Evolutionary conservation across 2,329 filamentous ascomycete genomes (phyloP).

Genomic region (Penicillium sp.): DNA sequence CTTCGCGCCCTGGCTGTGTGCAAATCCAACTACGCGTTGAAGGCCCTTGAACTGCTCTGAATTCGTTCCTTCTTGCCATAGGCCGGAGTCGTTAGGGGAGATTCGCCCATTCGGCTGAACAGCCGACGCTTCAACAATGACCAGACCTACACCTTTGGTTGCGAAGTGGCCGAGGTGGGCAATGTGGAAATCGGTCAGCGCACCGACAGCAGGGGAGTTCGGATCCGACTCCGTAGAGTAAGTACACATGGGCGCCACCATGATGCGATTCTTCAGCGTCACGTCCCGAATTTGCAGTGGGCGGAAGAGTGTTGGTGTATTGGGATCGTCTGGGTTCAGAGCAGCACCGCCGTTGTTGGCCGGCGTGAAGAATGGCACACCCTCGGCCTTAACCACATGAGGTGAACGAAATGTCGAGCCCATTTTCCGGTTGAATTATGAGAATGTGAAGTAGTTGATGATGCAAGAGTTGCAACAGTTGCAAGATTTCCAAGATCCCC

Average conservation of each 20-base stretch:
- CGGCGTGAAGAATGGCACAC: constrained; percentile 44
- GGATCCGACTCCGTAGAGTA: constrained; percentile 62
- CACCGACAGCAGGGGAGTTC: constrained; percentile 52
- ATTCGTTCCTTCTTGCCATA: constrained; percentile 72
- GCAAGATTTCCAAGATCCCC: background rate
- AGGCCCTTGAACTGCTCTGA: constrained; percentile 71
- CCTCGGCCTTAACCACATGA: constrained; percentile 20
- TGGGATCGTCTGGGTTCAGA: constrained; percentile 37
- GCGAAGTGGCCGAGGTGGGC: constrained; percentile 80
- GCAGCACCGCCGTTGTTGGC: constrained; percentile 42
- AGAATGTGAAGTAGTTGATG: no score
- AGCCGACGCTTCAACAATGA: constrained; percentile 76
- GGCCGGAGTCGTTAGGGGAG: constrained; percentile 62
- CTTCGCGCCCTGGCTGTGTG: constrained; percentile 76
- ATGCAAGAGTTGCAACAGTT: no score
- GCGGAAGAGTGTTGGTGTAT: constrained; percentile 59
- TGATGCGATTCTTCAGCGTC: constrained; percentile 67
- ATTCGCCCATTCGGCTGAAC: constrained; percentile 79
- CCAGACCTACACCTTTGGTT: constrained; percentile 71
- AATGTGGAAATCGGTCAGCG: constrained; percentile 79
- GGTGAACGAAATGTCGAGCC: constrained; percentile 18
- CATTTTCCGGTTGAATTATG: constrained; percentile 4
- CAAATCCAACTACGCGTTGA: constrained; percentile 70
- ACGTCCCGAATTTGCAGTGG: constrained; percentile 60
- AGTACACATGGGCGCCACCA: constrained; percentile 66